These are phyloP conservation scores for Citropsis articulata DNA, from an alignment of 345 rosid genomes.

Conservation along the genomic window DNA sequence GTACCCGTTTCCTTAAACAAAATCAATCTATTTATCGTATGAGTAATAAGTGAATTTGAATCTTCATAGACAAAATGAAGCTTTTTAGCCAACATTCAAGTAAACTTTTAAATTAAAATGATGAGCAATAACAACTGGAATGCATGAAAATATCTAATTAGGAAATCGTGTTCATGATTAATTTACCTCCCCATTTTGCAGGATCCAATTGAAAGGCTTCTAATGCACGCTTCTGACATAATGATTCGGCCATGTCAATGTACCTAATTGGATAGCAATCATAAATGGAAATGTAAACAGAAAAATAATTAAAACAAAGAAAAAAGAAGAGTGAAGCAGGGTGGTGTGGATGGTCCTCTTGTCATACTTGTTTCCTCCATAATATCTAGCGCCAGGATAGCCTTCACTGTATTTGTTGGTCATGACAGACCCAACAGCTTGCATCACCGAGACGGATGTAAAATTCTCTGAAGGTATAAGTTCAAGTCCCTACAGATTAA, in stretches of 20 bases:
- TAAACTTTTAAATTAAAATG: neutral
- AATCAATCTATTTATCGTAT: neutral
- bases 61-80: neutral
- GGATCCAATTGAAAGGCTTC: slow-evolving; percentile 88
- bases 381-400: slow-evolving; percentile 94
- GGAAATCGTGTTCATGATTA: neutral
- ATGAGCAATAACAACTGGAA: neutral
- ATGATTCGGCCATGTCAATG: slow-evolving; percentile 88
- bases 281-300: neutral
- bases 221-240: slow-evolving; percentile 90
- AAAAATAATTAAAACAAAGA: neutral
- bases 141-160: neutral
- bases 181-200: slow-evolving; percentile 90
- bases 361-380: slow-evolving; percentile 92
- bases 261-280: slow-evolving; percentile 43
- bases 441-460: slow-evolving; percentile 90
- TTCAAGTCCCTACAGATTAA: slow-evolving; percentile 66
- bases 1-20: slow-evolving; percentile 8
- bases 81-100: neutral
- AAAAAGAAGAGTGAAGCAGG: neutral
- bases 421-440: slow-evolving; percentile 97
- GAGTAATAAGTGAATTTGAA: neutral
- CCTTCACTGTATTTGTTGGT: slow-evolving; percentile 98
- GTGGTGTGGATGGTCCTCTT: neutral
- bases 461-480: slow-evolving; percentile 96